Evolutionary conservation across 2,329 filamentous ascomycete genomes (phyloP).

Genomic region (Phyllosticta paracitricarpa): DNA sequence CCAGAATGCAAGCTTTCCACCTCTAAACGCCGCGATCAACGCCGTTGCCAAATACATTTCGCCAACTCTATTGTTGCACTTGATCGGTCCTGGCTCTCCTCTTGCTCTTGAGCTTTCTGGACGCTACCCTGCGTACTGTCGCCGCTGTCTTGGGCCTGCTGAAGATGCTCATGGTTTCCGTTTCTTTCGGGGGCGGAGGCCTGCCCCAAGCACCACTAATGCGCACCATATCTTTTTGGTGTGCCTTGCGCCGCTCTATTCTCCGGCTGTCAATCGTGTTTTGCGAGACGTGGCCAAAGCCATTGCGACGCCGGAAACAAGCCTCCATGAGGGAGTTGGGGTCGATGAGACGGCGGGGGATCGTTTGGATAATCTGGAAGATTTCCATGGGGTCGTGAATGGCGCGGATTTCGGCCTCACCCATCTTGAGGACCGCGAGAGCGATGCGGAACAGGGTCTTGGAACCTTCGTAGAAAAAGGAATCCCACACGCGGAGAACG

Average conservation of each 20-base stretch:
- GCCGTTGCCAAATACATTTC: not conserved
- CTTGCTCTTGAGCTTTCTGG: conserved; percentile 6
- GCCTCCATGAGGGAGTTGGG: conserved; percentile 73
- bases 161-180: not conserved
- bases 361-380: conserved; percentile 83
- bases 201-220: conserved; percentile 9
- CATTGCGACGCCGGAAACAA: conserved; percentile 70
- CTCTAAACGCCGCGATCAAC: not conserved
- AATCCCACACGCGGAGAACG: conserved; percentile 86
- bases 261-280: conserved; percentile 69
- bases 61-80: not conserved
- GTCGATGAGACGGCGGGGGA: conserved; percentile 72
- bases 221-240: conserved; percentile 10
- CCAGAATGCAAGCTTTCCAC: not conserved
- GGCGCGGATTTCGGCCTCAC: conserved; percentile 68
- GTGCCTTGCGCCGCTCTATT: conserved; percentile 43
- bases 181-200: not conserved
- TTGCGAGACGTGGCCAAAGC: conserved; percentile 73
- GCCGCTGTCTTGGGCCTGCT: not conserved
- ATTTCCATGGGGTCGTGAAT: conserved; percentile 88
- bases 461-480: conserved; percentile 90
- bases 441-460: conserved; percentile 91
- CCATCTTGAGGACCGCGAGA: conserved; percentile 80
- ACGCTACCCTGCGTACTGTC: conserved; percentile 4
- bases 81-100: conserved; percentile 7